Base-by-base conservation (phyloP, 2,329 filamentous ascomycete species). In the Penicillium aurantiogriseum region DNA sequence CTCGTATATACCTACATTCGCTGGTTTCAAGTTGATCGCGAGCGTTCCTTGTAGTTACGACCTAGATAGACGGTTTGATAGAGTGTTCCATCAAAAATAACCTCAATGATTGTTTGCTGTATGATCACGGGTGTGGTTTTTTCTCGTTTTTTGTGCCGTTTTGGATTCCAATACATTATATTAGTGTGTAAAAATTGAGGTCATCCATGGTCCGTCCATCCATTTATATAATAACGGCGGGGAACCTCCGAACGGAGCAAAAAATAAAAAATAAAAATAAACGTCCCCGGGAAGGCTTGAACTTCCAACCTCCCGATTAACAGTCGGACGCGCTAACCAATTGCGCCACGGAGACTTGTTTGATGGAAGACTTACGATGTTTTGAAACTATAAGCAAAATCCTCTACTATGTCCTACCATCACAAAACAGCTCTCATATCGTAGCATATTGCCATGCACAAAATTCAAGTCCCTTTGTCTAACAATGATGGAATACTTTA, bases 211-310 rank as follows among this genome's bases (percentile, higher is more conserved):
- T 7, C 13, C 31, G 11, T 33, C 13, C 13, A 4, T 15, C 11
- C 11, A 33, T 23, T 33, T 33, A 33, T 33, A 33, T 31, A 33
- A 33, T 5, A 15, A 33, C 31, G 5, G 31, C 13, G 15, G 8
- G 35, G 35, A n/a, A 5, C 7, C 33, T 31, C 35, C 1, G 8
- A n/a, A 36, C 7, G n/a, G 5, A 19, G 4, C 36, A 39, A 38
- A 38, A 2, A n/a, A 11, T n/a, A 19, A 39, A 46, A 29, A 38
- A 0, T 15, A 56, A 62, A 62, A 62, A 47, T 1, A 42, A 53
- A 27, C 71, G 70, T 73, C 70, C 71, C 71, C 67, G 71, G 70
- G 70, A 74, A 73, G 71, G 71, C 71, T 74, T 68, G 71, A 74
- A 74, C 71, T 72, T 73, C 71, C 70, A 72, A 72, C 70, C 69